A percentile compares a stretch with the other conserved stretches of the same genome.
These are phyloP conservation scores for Gracilaria domingensis DNA, from an alignment of 23 red algal species.

Conservation along the genomic window DNA sequence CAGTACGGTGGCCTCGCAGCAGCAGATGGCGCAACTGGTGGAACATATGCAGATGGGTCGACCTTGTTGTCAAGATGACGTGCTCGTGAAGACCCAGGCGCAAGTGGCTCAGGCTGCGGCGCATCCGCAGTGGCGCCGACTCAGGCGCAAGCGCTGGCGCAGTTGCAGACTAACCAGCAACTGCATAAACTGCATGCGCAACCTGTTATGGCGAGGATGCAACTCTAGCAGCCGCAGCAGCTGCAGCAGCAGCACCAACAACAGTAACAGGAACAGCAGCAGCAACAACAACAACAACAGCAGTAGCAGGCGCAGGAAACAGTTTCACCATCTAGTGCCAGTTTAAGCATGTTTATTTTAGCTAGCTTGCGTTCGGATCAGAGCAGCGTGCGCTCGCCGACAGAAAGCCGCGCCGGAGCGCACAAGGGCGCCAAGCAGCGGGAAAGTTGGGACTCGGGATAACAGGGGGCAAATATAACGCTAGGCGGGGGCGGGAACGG, in stretches of 20 bases:
- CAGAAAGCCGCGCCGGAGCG: neutral
- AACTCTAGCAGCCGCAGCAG: neutral
- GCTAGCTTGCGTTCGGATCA: neutral
- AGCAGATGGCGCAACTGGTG: neutral
- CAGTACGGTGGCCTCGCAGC: neutral
- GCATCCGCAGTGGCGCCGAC: neutral
- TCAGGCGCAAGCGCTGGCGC: slow-evolving; percentile 18
- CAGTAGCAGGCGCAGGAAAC: neutral
- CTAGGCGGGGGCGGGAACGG: neutral
- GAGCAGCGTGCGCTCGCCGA: neutral
- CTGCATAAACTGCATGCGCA: neutral
- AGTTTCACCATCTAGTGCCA: neutral
- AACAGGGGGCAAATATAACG: neutral
- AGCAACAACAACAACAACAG: neutral
- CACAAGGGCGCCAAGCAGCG: neutral
- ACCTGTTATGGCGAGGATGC: neutral
- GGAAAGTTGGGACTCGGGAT: neutral
- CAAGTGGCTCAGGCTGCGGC: slow-evolving; percentile 6
- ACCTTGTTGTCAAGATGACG: neutral
- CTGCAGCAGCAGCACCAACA: neutral
- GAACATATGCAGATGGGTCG: neutral
- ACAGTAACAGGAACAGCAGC: neutral
- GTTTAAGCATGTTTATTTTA: no score
- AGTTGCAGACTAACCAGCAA: neutral
- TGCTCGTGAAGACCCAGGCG: neutral